These are phyloP conservation scores for Termitomyces sp. DNA, from an alignment of 768 basidiomycete species.

Conservation along the genomic window DNA sequence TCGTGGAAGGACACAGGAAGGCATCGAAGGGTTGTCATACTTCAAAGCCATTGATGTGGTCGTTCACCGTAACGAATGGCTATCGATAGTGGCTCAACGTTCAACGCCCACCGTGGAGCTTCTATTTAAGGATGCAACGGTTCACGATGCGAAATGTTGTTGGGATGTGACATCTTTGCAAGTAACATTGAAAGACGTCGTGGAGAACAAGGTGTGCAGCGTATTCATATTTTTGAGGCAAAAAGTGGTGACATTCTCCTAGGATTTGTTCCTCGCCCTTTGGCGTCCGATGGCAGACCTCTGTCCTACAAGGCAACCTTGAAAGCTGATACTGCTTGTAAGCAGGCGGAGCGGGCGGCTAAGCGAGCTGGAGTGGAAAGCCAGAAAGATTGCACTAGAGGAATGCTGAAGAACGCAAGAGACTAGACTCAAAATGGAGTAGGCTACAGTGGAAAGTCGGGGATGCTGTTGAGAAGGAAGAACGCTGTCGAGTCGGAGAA, in stretches of 20 bases:
- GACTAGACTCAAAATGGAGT: not conserved
- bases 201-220: constrained; percentile 24
- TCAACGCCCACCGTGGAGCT: constrained; percentile 19
- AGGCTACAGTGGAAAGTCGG: not conserved
- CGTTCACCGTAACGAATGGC: constrained; percentile 31
- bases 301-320: constrained; percentile 20
- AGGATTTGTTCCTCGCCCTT: constrained; percentile 14
- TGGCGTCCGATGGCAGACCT: not conserved
- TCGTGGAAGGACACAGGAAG: constrained; percentile 24
- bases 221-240: no score
- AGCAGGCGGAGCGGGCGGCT: constrained; percentile 21
- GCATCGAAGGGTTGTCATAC: constrained; percentile 26
- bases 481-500: not conserved
- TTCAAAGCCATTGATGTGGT: constrained; percentile 26
- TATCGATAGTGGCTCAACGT: constrained; percentile 12
- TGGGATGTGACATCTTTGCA: constrained; percentile 19
- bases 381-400: constrained; percentile 10
- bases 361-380: constrained; percentile 18
- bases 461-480: not conserved
- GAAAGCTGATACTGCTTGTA: constrained; percentile 13
- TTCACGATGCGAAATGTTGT: constrained; percentile 30
- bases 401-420: not conserved
- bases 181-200: constrained; percentile 20
- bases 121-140: constrained; percentile 30
- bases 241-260: not conserved